phyloP scores from a whole-genome alignment of 352 stramenopile genomes.

The Thalassiosira mediterranea region DNA sequence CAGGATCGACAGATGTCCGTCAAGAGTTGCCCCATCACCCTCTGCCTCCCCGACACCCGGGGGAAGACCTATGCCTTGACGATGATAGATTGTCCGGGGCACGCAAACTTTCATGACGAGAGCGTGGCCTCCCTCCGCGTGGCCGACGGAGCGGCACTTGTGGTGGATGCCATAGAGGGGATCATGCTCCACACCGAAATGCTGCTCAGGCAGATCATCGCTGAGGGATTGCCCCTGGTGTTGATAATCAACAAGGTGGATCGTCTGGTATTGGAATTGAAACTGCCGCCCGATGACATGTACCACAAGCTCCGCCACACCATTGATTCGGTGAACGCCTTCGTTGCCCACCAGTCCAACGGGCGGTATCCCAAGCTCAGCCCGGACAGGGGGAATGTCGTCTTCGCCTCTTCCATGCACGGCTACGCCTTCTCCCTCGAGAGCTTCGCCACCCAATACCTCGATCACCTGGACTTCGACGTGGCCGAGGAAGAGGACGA shows the following conservation, averaged over 20 bases:
- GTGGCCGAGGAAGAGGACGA: slow-evolving; percentile 48
- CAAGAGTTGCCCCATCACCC: slow-evolving; percentile 94
- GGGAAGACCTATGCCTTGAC: slow-evolving; percentile 97
- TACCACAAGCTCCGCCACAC: slow-evolving; percentile 98
- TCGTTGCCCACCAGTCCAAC: slow-evolving; percentile 84
- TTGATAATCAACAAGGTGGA: slow-evolving; percentile 98
- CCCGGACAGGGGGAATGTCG: slow-evolving; percentile 95
- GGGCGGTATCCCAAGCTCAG: slow-evolving; percentile 74
- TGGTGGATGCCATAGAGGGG: slow-evolving; percentile 97
- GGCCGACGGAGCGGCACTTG: slow-evolving; percentile 92
- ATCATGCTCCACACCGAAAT: slow-evolving; percentile 98
- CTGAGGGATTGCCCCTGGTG: slow-evolving; percentile 89
- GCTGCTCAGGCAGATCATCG: slow-evolving; percentile 91
- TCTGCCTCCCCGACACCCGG: slow-evolving; percentile 91
- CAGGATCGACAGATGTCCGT: slow-evolving; percentile 96
- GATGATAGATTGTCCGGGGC: slow-evolving; percentile 95
- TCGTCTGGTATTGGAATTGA: slow-evolving; percentile 98
- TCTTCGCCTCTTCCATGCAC: slow-evolving; percentile 95
- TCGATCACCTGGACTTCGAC: slow-evolving; percentile 61
- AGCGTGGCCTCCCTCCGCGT: slow-evolving; percentile 91
- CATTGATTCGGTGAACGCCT: slow-evolving; percentile 96
- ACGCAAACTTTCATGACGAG: slow-evolving; percentile 98
- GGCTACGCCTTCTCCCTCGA: slow-evolving; percentile 96
- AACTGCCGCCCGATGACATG: slow-evolving; percentile 95
- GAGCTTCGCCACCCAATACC: slow-evolving; percentile 91